Percentiles rank a stretch among this genome's conserved stretches.
Conservation (phyloP, 441 rosid genomes). For the Croton laevigatus region DNA sequence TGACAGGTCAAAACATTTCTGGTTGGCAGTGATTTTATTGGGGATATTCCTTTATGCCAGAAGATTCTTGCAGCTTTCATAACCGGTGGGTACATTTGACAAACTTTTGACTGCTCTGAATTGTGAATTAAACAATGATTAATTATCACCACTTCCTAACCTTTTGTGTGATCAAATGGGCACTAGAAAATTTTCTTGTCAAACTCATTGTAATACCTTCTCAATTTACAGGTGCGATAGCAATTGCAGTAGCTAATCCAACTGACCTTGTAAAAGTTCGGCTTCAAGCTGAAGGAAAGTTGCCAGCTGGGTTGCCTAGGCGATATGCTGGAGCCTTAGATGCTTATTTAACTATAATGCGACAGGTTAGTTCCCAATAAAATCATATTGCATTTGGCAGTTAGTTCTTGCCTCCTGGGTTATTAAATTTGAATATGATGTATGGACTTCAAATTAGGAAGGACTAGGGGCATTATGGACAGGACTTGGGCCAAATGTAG, state of each 20-base stretch:
- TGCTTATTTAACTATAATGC: slow-evolving; percentile 81
- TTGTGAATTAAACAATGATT: slow-evolving; percentile 11
- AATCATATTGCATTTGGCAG: not conserved
- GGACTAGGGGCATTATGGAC: slow-evolving; percentile 91
- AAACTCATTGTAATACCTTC: slow-evolving; percentile 12
- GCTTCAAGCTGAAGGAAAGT: slow-evolving; percentile 96
- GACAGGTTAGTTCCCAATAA: slow-evolving; percentile 57
- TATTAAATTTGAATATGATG: slow-evolving; percentile 7
- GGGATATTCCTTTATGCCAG: slow-evolving; percentile 84
- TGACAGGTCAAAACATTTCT: slow-evolving; percentile 73
- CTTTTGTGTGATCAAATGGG: slow-evolving; percentile 12
- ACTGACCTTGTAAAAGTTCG: slow-evolving; percentile 99
- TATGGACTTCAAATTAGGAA: slow-evolving; percentile 53
- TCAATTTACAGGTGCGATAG: slow-evolving; percentile 70
- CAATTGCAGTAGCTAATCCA: slow-evolving; percentile 83
- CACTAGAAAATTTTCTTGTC: not conserved
- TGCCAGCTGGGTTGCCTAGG: slow-evolving; percentile 82
- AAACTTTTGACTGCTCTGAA: slow-evolving; percentile 19
- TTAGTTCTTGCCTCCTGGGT: not conserved
- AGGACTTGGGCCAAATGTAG: slow-evolving; percentile 88
- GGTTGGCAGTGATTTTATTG: slow-evolving; percentile 79
- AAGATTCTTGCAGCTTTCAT: slow-evolving; percentile 92
- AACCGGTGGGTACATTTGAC: slow-evolving; percentile 55
- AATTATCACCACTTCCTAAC: not conserved
- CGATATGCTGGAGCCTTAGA: slow-evolving; percentile 86